Base-by-base conservation (phyloP, 257 asterid species). In the Prunella vulgaris region DNA sequence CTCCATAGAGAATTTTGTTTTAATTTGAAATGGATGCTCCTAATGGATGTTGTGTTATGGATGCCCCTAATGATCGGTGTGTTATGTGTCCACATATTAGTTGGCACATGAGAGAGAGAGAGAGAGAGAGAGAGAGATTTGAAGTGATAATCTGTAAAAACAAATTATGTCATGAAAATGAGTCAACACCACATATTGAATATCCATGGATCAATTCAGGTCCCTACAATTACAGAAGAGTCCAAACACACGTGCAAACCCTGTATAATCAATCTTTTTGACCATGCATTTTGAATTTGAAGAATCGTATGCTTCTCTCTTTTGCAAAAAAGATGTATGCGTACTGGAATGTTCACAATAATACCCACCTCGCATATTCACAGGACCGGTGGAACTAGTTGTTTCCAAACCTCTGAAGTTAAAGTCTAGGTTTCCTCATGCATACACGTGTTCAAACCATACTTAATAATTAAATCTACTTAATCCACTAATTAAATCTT, bases 251-350 rank as follows among this genome's bases (percentile, higher is more conserved):
- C 75, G 33, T 71, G 64, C 65, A 44, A 28, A 61, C 10, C 62
- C n/a, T n/a, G n/a, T 8, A 42, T 35, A 15, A 33, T 81, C n/a
- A n/a, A n/a, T n/a, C n/a, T n/a, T 78, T 83, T 83, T 80, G 88
- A 80, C 86, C 76, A 59, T n/a, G n/a, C n/a, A n/a, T 40, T 72
- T 76, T 76, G 64, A 38, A 64, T 75, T 73, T 73, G 83, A 77
- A 77, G 88, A 84, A 84, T 79, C 84, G 25, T 79, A 84, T 79
- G 78, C 88, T 60, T 70, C 49, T 20, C 28, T 37, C 61, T 72
- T 35, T 52, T 52, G 28, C 59, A 10, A 25, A 67, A 73, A 74
- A 75, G 71, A 74, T 78, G n/a, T n/a, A n/a, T n/a, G 74, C 76
- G 52, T 21, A 56, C 25, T 57, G 13, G 32, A 64, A 76, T 60